A percentile compares a stretch with the other conserved stretches of the same genome.
phyloP scores from a whole-genome alignment of 1,139 yeast species.

The Kodamaea fungicola region DNA sequence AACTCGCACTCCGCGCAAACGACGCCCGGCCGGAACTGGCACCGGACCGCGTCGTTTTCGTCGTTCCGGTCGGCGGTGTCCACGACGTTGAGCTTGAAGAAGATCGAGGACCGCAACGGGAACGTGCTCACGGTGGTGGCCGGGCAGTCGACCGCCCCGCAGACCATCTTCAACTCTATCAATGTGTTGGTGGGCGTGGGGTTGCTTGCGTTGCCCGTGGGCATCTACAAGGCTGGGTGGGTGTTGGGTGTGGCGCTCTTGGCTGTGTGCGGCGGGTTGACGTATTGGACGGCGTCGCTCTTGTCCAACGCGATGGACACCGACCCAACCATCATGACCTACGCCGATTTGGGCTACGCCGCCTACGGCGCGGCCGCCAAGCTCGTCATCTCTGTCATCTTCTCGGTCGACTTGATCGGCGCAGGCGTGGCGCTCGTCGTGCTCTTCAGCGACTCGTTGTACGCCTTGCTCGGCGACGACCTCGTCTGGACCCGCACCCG shows the following conservation, averaged over 20 bases:
- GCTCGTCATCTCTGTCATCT: constrained; percentile 37
- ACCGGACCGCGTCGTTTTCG: constrained; percentile 35
- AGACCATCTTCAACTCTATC: constrained; percentile 46
- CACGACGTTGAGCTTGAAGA: constrained; percentile 50
- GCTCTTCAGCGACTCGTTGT: constrained; percentile 52
- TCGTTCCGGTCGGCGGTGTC: constrained; percentile 35
- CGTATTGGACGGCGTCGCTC: constrained; percentile 45
- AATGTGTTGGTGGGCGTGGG: constrained; percentile 50
- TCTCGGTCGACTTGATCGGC: constrained; percentile 49
- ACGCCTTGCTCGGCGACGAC: constrained; percentile 40
- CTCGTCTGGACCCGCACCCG: constrained; percentile 34
- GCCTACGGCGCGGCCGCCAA: constrained; percentile 59
- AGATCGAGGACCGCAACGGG: constrained; percentile 72
- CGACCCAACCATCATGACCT: constrained; percentile 75
- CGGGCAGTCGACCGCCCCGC: constrained; percentile 68
- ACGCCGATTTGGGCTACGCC: constrained; percentile 82
- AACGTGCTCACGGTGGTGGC: constrained; percentile 69
- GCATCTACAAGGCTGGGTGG: constrained; percentile 48
- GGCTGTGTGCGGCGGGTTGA: constrained; percentile 36
- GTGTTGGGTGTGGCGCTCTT: constrained; percentile 38
- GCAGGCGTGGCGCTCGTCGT: constrained; percentile 57
- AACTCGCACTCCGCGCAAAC: constrained; percentile 26
- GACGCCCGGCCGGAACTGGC: constrained; percentile 16
- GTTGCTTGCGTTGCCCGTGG: constrained; percentile 47
- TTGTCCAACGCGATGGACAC: constrained; percentile 55